Evolutionary conservation across 2,329 filamentous ascomycete species (phyloP).

Genomic region (Neonectria ditissima): DNA sequence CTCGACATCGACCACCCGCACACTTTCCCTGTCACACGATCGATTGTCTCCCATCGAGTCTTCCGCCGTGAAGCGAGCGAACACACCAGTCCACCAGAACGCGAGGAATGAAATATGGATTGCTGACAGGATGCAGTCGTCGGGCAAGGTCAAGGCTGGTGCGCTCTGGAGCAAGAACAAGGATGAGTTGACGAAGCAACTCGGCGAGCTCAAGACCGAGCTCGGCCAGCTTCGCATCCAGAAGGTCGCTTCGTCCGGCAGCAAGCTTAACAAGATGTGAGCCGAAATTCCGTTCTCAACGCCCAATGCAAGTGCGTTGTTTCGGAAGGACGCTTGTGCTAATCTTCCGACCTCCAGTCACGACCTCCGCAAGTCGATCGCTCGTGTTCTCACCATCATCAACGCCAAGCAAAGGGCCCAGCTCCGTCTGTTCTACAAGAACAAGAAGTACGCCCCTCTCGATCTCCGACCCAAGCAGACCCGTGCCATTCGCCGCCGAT

Average conservation of each 20-base stretch:
- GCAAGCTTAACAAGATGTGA: constrained; percentile 98
- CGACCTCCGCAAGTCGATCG: constrained; percentile 99
- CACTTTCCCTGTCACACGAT: constrained; percentile 31
- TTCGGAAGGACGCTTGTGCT: constrained; percentile 26
- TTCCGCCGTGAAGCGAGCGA: constrained; percentile 30
- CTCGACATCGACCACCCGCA: constrained; percentile 34
- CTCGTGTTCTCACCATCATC: constrained; percentile 98
- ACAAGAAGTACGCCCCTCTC: constrained; percentile 99
- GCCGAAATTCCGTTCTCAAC: constrained; percentile 45
- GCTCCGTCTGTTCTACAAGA: constrained; percentile 99
- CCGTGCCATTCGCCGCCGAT: constrained; percentile 94
- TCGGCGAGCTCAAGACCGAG: constrained; percentile 95
- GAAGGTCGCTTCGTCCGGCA: constrained; percentile 95
- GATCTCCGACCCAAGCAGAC: constrained; percentile 99
- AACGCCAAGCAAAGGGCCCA: constrained; percentile 99
- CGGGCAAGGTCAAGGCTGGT: constrained; percentile 87
- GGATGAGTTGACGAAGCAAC: constrained; percentile 96
- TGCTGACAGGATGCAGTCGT: constrained; percentile 56
- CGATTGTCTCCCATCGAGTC: constrained; percentile 32
- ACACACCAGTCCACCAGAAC: constrained; percentile 24
- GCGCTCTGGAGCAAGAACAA: constrained; percentile 99
- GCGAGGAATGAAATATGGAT: constrained; percentile 34
- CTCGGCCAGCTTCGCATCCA: constrained; percentile 96
- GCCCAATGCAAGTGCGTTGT: neutral
- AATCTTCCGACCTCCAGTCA: constrained; percentile 69